These are phyloP conservation scores for Candida khao-thaluensis DNA, from an alignment of 805 yeast species.

Conservation along the genomic window DNA sequence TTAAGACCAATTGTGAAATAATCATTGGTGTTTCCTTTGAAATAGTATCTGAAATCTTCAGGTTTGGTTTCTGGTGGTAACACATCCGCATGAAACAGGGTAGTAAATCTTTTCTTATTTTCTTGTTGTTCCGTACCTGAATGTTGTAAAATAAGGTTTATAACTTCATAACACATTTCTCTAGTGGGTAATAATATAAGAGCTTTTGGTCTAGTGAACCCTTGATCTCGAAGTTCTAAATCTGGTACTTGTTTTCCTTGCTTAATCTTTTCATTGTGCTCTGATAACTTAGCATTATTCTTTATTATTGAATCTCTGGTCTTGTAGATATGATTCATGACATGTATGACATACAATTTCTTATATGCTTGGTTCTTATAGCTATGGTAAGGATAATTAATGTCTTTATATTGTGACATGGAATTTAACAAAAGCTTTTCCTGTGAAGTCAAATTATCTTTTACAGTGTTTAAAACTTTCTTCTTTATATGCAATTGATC, in stretches of 20 bases:
- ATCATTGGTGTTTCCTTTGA: conserved; percentile 89
- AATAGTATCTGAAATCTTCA: conserved; percentile 73
- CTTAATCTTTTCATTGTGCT: conserved; percentile 40
- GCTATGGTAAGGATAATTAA: conserved; percentile 56
- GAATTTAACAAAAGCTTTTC: conserved; percentile 61
- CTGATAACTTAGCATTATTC: conserved; percentile 60
- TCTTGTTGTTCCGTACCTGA: conserved; percentile 76
- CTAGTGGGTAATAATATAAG: conserved; percentile 82
- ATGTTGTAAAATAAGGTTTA: conserved; percentile 57
- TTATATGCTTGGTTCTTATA: conserved; percentile 55
- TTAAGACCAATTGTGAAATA: conserved; percentile 89
- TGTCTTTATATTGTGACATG: conserved; percentile 70
- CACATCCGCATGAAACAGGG: conserved; percentile 60
- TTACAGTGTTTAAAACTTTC: conserved; percentile 24
- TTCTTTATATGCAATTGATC: conserved; percentile 29
- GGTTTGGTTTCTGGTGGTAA: conserved; percentile 61
- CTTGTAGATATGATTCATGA: conserved; percentile 78
- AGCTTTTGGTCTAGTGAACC: conserved; percentile 91
- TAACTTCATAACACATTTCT: conserved; percentile 67
- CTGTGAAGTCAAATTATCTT: conserved; percentile 22
- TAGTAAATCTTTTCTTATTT: conserved; percentile 70
- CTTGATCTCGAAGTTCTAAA: conserved; percentile 83
- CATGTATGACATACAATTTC: conserved; percentile 66
- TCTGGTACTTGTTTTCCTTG: conserved; percentile 39
- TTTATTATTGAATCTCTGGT: conserved; percentile 83